Base-by-base conservation (phyloP, 1,139 yeast species). In the Yamadazyma membranifaciens region DNA sequence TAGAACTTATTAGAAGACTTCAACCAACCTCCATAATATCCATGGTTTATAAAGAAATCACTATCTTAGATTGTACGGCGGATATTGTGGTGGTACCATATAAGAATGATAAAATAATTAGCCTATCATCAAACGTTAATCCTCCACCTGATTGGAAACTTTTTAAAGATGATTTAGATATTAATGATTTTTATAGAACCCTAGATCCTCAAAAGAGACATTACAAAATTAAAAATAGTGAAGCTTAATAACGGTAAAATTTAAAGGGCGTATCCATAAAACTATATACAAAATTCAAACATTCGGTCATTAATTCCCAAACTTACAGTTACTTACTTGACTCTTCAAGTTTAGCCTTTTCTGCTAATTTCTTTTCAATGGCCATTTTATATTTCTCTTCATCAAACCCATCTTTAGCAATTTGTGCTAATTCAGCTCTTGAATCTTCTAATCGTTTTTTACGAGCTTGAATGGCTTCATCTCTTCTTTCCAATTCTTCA, bases 401-500 rank as follows among this genome's bases (percentile, higher is more conserved):
- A 37, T 56, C 50, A 42, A 72, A 72, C 2, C 75, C 77, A 39
- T 69, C 72, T 45, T 57, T 51, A 5, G 77, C 78, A 37, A 68
- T 62, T 41, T 62, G 56, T 29, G 60, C 49, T 50, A 72, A 63
- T 49, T 71, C 77, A 16, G 55, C 54, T 46, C 56, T 60, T 31
- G 72, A 63, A 31, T 69, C 67, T 45, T 67, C 72, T 42, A 65
- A 54, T 43, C 76, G 56, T 46, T 69, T 64, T 63, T 76, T 81
- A 56, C 91, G 73, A 47, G 75, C 81, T 59, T 85, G 83, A 43
- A 83, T 80, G 44, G 80, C 83, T 7, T 65, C 75, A 59, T 89
- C 96, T 59, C 95, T 77, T 66, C 96, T 78, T 58, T 89, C 78
- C 59, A 89, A 73, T 60, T 89, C 98, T 57, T 87, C 89, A 49